These are phyloP conservation scores for Sparassis latifolia DNA, from an alignment of 1,284 basidiomycete genomes.

Conservation along the genomic window DNA sequence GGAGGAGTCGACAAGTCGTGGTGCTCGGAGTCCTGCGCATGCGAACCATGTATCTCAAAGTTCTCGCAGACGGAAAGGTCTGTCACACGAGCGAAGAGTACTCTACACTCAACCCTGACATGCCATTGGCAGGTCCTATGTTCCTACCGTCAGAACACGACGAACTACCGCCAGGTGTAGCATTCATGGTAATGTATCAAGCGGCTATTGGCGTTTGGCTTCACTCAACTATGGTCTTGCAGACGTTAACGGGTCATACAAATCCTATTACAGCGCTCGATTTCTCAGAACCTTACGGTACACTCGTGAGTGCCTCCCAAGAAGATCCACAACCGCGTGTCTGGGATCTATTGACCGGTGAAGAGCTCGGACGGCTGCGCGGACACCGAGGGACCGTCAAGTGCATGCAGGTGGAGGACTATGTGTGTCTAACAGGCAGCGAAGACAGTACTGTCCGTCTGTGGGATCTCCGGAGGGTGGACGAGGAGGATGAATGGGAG, in stretches of 20 bases:
- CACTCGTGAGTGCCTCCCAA: slow-evolving; percentile 82
- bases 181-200: slow-evolving; percentile 78
- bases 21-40: slow-evolving; percentile 27
- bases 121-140: slow-evolving; percentile 61
- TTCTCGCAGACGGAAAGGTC: slow-evolving; percentile 74
- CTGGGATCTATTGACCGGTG: slow-evolving; percentile 84
- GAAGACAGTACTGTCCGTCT: slow-evolving; percentile 80
- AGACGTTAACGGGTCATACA: slow-evolving; percentile 80
- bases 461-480: slow-evolving; percentile 84
- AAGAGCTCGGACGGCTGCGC: slow-evolving; percentile 73
- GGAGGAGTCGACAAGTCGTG: slow-evolving; percentile 42
- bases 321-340: slow-evolving; percentile 74
- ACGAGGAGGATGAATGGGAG: slow-evolving; percentile 66
- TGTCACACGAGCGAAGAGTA: background rate
- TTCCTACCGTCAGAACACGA: slow-evolving; percentile 98
- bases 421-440: slow-evolving; percentile 87
- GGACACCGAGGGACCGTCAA: slow-evolving; percentile 83
- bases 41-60: slow-evolving; percentile 47
- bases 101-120: background rate
- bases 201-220: background rate
- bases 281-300: slow-evolving; percentile 95
- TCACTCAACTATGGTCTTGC: background rate
- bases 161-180: slow-evolving; percentile 88
- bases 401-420: slow-evolving; percentile 90
- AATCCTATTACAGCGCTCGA: slow-evolving; percentile 86